Evolutionary conservation across 306 rosid genomes (phyloP), one percentile per base, ranked within the genome.

Genomic region (Amphicarpaea edgeworthii): DNA sequence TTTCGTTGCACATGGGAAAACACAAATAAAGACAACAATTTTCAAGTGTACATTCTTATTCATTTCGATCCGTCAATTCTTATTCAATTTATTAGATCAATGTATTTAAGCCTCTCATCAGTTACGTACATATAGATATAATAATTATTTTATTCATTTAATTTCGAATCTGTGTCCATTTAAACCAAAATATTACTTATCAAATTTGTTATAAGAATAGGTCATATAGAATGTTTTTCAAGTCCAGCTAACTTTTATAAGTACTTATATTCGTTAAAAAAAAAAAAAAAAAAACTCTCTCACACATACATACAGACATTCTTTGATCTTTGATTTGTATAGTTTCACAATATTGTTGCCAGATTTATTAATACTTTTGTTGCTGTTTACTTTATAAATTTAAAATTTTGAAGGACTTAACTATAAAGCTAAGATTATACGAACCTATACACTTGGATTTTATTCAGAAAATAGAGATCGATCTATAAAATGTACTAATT

Each of bases 1-100:
- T 26, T 77, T 67, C 47, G 14, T 57, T 5, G 57, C 74, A 76
- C 74, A 53, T 46, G 72, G 72, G 14, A 14, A 60, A 11, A 12
- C 15, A 34, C 20, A 34, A 42, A 63, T 19, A 19, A 10, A 16
- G 46, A 62, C 50, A 21, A 34, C 6, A 47, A 47, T 34, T 3
- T 24, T 50, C 20, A 38, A 50, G 15, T 23, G 1, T 15, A 6
- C 20, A 34, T 38, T 65, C 54, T 34, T 49, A 14, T 55, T 57
- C 14, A 38, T 10, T 72, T 40, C 54, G 8, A 55, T 15, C 16
- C 3, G n/a, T 74, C 28, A 17, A 20, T 6, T 17, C 37, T 17
- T 34, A 3, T 66, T 65, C 0, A 75, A 64, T 34, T n/a, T 15
- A 23, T 8, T 53, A 7, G 23, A 38, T 16, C 7, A 6, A 20